These are phyloP conservation scores for Pleurotus sapidus DNA, from an alignment of 768 basidiomycete species.

Conservation along the genomic window DNA sequence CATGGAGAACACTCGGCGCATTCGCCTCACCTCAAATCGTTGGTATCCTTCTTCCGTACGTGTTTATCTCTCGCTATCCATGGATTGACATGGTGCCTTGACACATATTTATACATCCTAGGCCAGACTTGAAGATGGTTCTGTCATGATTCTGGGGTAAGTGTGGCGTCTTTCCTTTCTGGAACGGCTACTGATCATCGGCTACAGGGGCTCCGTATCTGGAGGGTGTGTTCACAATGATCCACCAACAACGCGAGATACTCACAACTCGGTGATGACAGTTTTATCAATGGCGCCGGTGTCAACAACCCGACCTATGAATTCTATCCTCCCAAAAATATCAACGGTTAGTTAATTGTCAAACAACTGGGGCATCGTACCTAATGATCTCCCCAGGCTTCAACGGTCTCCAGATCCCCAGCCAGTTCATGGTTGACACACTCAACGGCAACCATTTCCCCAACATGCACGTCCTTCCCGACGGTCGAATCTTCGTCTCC, in stretches of 20 bases:
- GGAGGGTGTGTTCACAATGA: slow-evolving; percentile 10
- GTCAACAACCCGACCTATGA: slow-evolving; percentile 58
- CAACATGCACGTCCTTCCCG: slow-evolving; percentile 33
- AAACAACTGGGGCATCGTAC: slow-evolving; percentile 13
- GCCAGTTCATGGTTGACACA: slow-evolving; percentile 10
- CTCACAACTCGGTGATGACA: slow-evolving; percentile 17
- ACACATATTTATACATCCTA: not conserved
- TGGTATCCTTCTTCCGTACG: slow-evolving; percentile 40
- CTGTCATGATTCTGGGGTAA: slow-evolving; percentile 18
- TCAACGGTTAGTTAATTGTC: slow-evolving; percentile 26
- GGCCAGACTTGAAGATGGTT: slow-evolving; percentile 19
- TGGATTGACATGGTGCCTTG: not conserved
- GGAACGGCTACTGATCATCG: not conserved
- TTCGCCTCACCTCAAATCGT: slow-evolving; percentile 32
- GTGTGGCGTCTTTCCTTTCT: not conserved
- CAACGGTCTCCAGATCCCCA: slow-evolving; percentile 17
- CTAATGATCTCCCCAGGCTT: slow-evolving; percentile 9
- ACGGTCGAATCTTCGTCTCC: slow-evolving; percentile 37
- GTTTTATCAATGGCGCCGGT: slow-evolving; percentile 64
- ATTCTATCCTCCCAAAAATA: slow-evolving; percentile 38
- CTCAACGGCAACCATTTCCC: slow-evolving; percentile 16
- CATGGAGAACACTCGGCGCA: slow-evolving; percentile 29
- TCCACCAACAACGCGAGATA: not conserved
- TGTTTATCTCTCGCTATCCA: slow-evolving; percentile 1
- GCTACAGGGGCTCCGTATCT: slow-evolving; percentile 7